These are phyloP conservation scores for Wilcoxina mikolae DNA, from an alignment of 495 filamentous ascomycete genomes.

Conservation along the genomic window DNA sequence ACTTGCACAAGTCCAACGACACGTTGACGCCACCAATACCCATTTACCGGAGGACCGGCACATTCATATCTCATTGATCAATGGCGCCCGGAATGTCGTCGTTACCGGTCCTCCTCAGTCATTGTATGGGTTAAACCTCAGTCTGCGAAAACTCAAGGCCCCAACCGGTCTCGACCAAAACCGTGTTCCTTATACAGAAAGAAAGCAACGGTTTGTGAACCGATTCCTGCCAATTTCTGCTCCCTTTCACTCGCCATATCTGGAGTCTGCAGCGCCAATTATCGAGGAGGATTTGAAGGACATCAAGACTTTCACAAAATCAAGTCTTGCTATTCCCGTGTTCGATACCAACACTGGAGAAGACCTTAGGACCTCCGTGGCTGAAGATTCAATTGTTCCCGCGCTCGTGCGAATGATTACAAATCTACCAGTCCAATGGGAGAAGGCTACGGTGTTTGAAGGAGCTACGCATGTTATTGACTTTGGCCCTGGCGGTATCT, in stretches of 20 bases:
- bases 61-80: constrained; percentile 86
- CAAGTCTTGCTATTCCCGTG: constrained; percentile 61
- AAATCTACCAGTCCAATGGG: constrained; percentile 83
- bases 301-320: constrained; percentile 48
- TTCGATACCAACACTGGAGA: constrained; percentile 75
- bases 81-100: constrained; percentile 92
- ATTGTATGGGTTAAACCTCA: constrained; percentile 85
- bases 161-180: constrained; percentile 94
- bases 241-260: constrained; percentile 92
- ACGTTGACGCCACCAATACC: constrained; percentile 89
- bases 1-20: constrained; percentile 68
- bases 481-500: constrained; percentile 92
- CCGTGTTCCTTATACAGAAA: constrained; percentile 80
- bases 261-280: constrained; percentile 59
- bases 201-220: constrained; percentile 92
- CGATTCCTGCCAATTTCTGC: constrained; percentile 94
- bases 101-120: constrained; percentile 93
- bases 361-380: constrained; percentile 50
- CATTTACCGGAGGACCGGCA: constrained; percentile 85
- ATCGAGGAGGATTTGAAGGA: constrained; percentile 78
- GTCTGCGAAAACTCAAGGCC: constrained; percentile 88
- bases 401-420: constrained; percentile 84
- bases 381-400: constrained; percentile 57
- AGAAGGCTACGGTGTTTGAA: constrained; percentile 77
- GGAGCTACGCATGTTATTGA: constrained; percentile 84